phyloP scores from a whole-genome alignment of 2,329 filamentous ascomycete species.

The Alternaria arbusti region DNA sequence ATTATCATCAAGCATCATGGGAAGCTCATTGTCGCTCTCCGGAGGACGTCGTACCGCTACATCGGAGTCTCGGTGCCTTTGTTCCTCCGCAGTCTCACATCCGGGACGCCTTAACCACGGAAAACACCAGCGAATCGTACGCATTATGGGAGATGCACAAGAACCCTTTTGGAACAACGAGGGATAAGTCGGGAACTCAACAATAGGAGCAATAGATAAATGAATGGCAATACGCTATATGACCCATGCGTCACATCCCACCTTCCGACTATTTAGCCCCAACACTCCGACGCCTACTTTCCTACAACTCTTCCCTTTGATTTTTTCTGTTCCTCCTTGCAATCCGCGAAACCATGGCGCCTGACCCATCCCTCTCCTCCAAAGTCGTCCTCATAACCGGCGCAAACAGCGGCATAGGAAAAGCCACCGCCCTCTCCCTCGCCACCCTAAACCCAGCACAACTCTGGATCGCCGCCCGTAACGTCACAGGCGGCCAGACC shows the following conservation, averaged over 20 bases:
- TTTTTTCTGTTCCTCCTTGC: too few species aligned
- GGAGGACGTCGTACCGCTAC: neutral
- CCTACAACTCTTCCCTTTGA: neutral
- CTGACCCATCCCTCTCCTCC: neutral
- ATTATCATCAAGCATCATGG: neutral
- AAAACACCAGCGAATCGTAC: neutral
- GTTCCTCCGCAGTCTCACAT: neutral
- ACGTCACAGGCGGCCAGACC: neutral
- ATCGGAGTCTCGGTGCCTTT: neutral
- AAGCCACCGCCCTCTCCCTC: neutral
- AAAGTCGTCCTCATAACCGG: neutral
- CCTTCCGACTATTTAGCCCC: neutral
- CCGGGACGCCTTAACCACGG: neutral
- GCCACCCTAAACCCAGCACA: neutral
- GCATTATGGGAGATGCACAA: neutral
- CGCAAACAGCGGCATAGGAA: neutral
- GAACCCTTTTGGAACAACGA: neutral
- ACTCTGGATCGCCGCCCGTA: neutral
- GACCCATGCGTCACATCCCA: neutral
- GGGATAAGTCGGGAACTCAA: neutral
- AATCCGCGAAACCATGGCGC: neutral
- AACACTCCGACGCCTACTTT: neutral
- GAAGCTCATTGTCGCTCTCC: neutral
- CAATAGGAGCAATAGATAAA: neutral
- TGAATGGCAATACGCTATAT: rapidly evolving